phyloP scores from a whole-genome alignment of 768 basidiomycete genomes.

The Collybia mongolica region DNA sequence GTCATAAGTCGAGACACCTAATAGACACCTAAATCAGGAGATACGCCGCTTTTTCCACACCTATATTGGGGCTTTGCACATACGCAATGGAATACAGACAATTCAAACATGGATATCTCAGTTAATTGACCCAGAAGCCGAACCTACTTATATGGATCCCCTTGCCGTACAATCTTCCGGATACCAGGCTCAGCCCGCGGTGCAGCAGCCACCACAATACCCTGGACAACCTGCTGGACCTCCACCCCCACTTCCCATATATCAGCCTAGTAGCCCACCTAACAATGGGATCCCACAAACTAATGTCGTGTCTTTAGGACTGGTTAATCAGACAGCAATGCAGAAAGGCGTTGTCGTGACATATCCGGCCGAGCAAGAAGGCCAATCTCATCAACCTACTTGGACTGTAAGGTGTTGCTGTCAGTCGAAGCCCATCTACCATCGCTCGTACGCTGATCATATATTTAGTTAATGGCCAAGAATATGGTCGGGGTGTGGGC shows the following conservation, averaged over 20 bases:
- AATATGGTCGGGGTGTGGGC: conserved; percentile 48
- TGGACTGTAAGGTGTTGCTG: conserved; percentile 57
- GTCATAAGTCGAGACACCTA: neutral
- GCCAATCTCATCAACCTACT: conserved; percentile 53
- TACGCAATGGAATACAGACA: conserved; percentile 47
- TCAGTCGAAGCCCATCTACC: conserved; percentile 24
- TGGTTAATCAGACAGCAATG: conserved; percentile 52
- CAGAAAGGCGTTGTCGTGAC: conserved; percentile 43
- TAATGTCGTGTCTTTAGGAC: conserved; percentile 39
- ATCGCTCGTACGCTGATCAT: neutral
- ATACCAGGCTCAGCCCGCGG: conserved; percentile 8
- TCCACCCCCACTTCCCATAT: conserved; percentile 30
- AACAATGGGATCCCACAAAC: conserved; percentile 4
- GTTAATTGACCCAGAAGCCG: conserved; percentile 48
- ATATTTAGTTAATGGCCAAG: conserved; percentile 47
- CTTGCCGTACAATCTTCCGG: conserved; percentile 10
- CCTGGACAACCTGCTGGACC: conserved; percentile 21
- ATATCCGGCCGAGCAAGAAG: conserved; percentile 45
- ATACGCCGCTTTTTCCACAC: conserved; percentile 53
- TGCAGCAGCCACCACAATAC: conserved; percentile 19
- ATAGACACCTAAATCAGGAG: conserved; percentile 37
- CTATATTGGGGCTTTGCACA: conserved; percentile 67
- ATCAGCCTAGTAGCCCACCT: conserved; percentile 10
- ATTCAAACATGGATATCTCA: conserved; percentile 60
- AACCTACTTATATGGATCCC: conserved; percentile 2